phyloP scores from a whole-genome alignment of 75 land plant genomes.

The Isoetes taiwanensis region DNA sequence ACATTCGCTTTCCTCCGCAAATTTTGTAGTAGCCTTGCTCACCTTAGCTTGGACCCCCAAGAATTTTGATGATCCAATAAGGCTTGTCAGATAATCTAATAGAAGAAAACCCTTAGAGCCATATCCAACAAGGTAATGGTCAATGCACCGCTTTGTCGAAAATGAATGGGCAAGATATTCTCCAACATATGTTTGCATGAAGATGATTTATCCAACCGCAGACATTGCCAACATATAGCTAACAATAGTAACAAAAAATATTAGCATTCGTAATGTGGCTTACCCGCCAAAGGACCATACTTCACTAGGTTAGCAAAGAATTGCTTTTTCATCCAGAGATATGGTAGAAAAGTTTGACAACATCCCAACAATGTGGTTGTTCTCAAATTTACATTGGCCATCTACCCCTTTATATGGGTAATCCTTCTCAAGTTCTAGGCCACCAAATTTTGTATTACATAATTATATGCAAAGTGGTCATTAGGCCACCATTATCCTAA shows the following conservation, averaged over 20 bases:
- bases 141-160: conserved; percentile 39
- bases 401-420: conserved; percentile 73
- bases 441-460: conserved; percentile 67
- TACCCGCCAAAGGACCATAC: conserved; percentile 80
- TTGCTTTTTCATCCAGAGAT: conserved; percentile 75
- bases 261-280: neutral
- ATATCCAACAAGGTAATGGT: conserved; percentile 87
- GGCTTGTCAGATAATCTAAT: conserved; percentile 61
- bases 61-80: conserved; percentile 87
- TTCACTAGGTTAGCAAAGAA: conserved; percentile 80
- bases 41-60: conserved; percentile 80
- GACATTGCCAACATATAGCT: neutral
- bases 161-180: conserved; percentile 90
- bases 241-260: neutral
- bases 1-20: conserved; percentile 61
- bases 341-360: conserved; percentile 64
- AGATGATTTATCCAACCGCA: conserved; percentile 78
- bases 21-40: conserved; percentile 76
- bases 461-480: conserved; percentile 85
- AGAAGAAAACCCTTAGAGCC: conserved; percentile 71
- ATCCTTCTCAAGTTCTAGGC: conserved; percentile 57
- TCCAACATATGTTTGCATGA: conserved; percentile 91
- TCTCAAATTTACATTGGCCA: conserved; percentile 61
- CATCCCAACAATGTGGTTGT: conserved; percentile 58
- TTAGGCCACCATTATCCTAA: conserved; percentile 88